Evolutionary conservation across 2,329 filamentous ascomycete species (phyloP).

Genomic region (Bipolaris bicolor): DNA sequence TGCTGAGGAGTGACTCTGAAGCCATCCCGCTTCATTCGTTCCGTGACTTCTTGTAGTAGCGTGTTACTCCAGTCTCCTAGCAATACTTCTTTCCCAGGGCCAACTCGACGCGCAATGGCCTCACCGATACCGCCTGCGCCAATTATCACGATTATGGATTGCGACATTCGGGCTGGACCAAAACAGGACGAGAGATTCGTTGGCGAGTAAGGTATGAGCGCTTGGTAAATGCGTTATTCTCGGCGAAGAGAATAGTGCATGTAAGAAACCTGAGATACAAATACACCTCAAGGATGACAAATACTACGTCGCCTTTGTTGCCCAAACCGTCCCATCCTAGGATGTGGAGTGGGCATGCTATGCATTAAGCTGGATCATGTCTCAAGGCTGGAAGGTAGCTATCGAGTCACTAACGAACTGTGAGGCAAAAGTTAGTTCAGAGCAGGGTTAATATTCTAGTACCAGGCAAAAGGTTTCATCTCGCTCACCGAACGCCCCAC

Average conservation of each 20-base stretch:
- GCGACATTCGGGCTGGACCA: conserved; percentile 4
- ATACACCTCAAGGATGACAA: conserved; percentile 2
- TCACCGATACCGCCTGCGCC: conserved; percentile 2
- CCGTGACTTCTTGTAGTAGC: conserved; percentile 3
- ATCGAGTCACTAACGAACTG: background rate
- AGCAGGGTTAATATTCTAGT: background rate
- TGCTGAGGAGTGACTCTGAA: conserved; percentile 6
- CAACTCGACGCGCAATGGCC: conserved; percentile 5
- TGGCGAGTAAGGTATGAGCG: conserved; percentile 3
- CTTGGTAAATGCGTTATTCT: conserved; percentile 1
- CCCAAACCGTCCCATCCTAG: conserved; percentile 1
- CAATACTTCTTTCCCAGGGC: conserved; percentile 5
- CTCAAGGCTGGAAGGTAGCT: background rate
- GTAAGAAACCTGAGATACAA: conserved; percentile 1
- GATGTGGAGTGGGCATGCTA: conserved; percentile 3
- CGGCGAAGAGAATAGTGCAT: conserved; percentile 2
- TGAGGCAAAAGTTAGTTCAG: background rate
- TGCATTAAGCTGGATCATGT: conserved; percentile 3
- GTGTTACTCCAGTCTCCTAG: conserved; percentile 4
- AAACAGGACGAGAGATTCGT: conserved; percentile 3
- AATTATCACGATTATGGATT: conserved; percentile 3
- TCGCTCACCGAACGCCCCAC: no score
- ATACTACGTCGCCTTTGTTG: background rate
- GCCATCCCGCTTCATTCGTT: conserved; percentile 6
- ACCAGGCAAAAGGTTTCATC: no score